Base-by-base conservation (phyloP, 169 alveolate genomes). In the Plasmodium blacklocki region DNA sequence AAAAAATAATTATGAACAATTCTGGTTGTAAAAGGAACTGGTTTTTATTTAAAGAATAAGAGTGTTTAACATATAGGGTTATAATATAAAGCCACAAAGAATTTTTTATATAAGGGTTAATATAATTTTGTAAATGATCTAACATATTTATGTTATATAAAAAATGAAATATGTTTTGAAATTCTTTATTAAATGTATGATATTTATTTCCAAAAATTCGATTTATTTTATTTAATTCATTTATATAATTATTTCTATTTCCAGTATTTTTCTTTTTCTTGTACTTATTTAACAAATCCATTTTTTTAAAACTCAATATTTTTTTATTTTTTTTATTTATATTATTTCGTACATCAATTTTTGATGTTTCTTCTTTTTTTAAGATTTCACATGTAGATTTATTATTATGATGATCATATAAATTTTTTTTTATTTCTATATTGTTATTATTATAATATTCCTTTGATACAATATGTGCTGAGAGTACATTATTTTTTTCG, bases 191-290 rank as follows among this genome's bases (percentile, higher is more conserved):
- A 52, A 54, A n/a, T 19, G 70, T 83, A 23, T 39, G 32, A 52
- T 8, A 5, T 18, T 68, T 68, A 23, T 67, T 67, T 18, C 91
- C 91, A 52, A 83, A 83, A 18, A 83, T 83, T n/a, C 91, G 56
- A 68, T 83, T 73, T 73, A 83, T 45, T 52, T 83, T 67, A 62
- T 83, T 68, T 72, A 83, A 12, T 32, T 83, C 91, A 14, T 68
- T 83, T 56, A 63, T 32, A 45, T 83, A 83, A 39, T n/a, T 58
- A 68, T 83, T 68, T 58, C 83, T 83, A 54, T 67, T 83, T 8
- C 91, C 91, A 3, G 39, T 83, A 19, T 83, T 68, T 83, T 68
- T 67, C 29, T n/a, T 83, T 68, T 83, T 83, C 15, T 83, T 83
- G 15, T 68, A 62, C 39, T 32, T 67, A 70, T 68, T 68, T 63